Base-by-base conservation (phyloP, 2,329 filamentous ascomycete genomes). In the Ophiostoma himal-ulmi region DNA sequence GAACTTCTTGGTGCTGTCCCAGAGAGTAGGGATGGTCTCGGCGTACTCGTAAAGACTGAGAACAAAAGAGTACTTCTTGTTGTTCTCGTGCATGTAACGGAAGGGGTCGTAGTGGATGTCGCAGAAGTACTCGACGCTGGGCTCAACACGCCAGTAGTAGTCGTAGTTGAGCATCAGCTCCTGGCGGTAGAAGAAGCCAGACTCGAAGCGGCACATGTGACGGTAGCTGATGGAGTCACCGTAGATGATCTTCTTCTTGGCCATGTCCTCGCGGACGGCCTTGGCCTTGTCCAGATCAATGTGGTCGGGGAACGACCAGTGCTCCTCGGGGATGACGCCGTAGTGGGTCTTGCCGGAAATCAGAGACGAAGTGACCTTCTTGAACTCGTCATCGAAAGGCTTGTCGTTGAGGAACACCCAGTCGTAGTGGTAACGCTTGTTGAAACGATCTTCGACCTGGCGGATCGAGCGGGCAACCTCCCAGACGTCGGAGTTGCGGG, bases 131-230 rank as follows among this genome's bases (percentile, higher is more conserved):
- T 98, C 92, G 78, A 99, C 89, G 81, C 92, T 95, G 76, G 95
- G 95, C 85, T 99, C 95, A 17, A 99, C 95, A 75, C 96, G 92
- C 95, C 95, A 99, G 86, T 99, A 99, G 88, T 93, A 99, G 78
- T 99, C 95, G 81, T 96, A 99, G 79, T 98, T 93, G 80, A 92
- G 82, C 92, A 99, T 94, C 75, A 97, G 83, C 39, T 88, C 87
- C 80, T 99, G 95, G 73, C 91, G 93, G 88, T 98, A 99, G 86
- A 99, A 99, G 86, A 99, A 99, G 54, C 95, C 95, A 8, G 94
- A 98, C 82, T 99, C 95, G 79, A 97, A 99, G 74, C 95, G 92
- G 82, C 95, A 99, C 95, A 99, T 99, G 84, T 99, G 96, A 74
- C 95, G 89, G 84, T 99, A 99, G 82, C 92, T 96, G 82, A 96